These are phyloP conservation scores for Dicorynia guianensis DNA, from an alignment of 306 rosid genomes.

Conservation along the genomic window DNA sequence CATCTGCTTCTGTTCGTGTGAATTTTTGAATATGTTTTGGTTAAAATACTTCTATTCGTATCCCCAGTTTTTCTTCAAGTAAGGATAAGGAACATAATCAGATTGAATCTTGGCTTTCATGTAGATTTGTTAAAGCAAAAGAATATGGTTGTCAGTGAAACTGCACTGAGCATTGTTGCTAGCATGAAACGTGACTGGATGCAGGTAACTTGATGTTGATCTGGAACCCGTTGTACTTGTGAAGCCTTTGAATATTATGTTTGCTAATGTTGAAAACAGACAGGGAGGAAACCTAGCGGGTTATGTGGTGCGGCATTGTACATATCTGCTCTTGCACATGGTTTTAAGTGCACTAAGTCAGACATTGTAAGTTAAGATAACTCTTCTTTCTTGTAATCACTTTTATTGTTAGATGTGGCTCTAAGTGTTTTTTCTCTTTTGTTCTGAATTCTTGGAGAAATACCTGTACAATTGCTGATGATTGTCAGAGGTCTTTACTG, in stretches of 20 bases:
- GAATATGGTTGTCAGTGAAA: constrained; percentile 60
- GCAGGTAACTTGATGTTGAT: constrained; percentile 64
- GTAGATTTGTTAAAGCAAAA: constrained; percentile 57
- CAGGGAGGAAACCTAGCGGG: constrained; percentile 94
- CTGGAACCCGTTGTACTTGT: background rate
- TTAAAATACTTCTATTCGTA: background rate
- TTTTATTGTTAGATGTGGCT: constrained; percentile 1
- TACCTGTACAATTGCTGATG: background rate
- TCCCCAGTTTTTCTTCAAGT: constrained; percentile 5
- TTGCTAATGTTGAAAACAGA: constrained; percentile 55
- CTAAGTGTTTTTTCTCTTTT: constrained; percentile 24
- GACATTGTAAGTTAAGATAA: constrained; percentile 74
- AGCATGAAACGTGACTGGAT: constrained; percentile 97
- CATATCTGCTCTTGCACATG: constrained; percentile 82
- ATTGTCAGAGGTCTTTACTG: too few relatives aligned
- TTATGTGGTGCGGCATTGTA: constrained; percentile 91
- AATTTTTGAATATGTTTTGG: constrained; percentile 1
- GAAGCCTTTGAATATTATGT: constrained; percentile 18
- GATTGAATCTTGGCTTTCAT: constrained; percentile 19
- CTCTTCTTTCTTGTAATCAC: constrained; percentile 21
- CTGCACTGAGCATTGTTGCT: constrained; percentile 73
- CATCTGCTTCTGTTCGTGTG: background rate
- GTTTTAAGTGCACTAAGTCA: constrained; percentile 68
- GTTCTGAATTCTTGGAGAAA: background rate
- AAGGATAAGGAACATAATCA: constrained; percentile 2